Conservation (phyloP, 208 protist genomes). For the Trypanosomatidae sp. region DNA sequence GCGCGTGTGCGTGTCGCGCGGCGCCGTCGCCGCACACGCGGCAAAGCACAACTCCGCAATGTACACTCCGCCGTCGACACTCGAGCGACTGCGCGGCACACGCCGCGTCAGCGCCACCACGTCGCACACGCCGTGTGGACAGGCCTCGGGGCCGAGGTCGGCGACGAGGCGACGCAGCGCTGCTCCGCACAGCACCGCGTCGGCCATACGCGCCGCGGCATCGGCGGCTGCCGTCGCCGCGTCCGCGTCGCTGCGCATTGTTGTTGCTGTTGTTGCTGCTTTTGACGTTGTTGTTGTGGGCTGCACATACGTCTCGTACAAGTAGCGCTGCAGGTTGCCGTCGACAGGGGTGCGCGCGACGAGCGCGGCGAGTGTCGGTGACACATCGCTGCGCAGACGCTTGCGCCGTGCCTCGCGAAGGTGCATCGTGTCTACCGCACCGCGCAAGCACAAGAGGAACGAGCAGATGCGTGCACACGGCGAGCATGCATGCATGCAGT, state of each 20-base stretch:
- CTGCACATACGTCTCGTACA: slow-evolving; percentile 10
- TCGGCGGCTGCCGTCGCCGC: too few species aligned
- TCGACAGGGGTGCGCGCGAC: slow-evolving; percentile 20
- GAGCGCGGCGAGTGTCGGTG: slow-evolving; percentile 27
- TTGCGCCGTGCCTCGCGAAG: slow-evolving; percentile 41
- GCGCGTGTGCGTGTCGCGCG: slow-evolving; percentile 51
- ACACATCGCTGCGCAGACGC: slow-evolving; percentile 45
- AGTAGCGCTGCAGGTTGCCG: slow-evolving; percentile 26
- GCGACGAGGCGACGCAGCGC: too few species aligned
- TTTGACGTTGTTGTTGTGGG: background rate
- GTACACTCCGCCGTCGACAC: slow-evolving; percentile 29
- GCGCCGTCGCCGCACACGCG: slow-evolving; percentile 38
- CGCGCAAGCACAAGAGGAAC: too few species aligned
- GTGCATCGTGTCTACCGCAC: slow-evolving; percentile 43
- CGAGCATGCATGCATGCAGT: background rate
- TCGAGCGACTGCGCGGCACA: slow-evolving; percentile 74
- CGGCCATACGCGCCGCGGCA: too few species aligned
- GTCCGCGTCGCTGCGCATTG: too few species aligned
- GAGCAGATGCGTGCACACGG: background rate
- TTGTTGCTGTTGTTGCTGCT: slow-evolving; percentile 5
- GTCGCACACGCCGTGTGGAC: slow-evolving; percentile 29
- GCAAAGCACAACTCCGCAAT: slow-evolving; percentile 81
- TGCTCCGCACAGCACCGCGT: too few species aligned
- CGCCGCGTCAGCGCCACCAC: slow-evolving; percentile 45
- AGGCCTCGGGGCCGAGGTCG: slow-evolving; percentile 25